phyloP scores from a whole-genome alignment of 148 eudicot genomes.

The Amaranthus hypochondriacus region DNA sequence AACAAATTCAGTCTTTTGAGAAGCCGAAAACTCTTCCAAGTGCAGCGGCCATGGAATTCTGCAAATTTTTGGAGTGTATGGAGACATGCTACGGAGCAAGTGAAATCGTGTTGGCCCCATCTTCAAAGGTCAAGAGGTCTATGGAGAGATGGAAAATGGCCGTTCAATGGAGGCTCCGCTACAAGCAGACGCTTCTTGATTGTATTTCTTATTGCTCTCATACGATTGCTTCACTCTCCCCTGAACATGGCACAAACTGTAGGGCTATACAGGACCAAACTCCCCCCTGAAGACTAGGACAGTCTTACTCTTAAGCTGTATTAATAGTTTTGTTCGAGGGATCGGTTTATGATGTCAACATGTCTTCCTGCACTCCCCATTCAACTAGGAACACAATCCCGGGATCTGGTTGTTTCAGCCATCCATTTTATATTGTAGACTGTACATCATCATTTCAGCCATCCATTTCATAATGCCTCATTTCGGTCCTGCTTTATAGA shows the following conservation, averaged over 20 bases:
- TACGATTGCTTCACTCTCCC: slow-evolving; percentile 23
- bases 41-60: slow-evolving; percentile 35
- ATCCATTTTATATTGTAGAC: too few species aligned
- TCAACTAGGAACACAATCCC: too few species aligned
- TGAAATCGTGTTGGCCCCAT: slow-evolving; percentile 1
- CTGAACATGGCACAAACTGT: not conserved
- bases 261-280: too few species aligned
- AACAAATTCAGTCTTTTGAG: slow-evolving; percentile 19
- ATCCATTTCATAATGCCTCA: too few species aligned
- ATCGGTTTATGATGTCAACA: too few species aligned
- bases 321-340: too few species aligned
- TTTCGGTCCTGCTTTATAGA: too few species aligned
- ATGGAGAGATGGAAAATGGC: slow-evolving; percentile 69
- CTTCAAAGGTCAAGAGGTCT: slow-evolving; percentile 30
- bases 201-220: slow-evolving; percentile 51
- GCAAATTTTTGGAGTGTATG: slow-evolving; percentile 36
- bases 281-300: too few species aligned
- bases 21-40: slow-evolving; percentile 24
- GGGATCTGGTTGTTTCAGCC: too few species aligned
- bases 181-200: slow-evolving; percentile 51
- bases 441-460: too few species aligned
- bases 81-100: slow-evolving; percentile 25
- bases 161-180: slow-evolving; percentile 69
- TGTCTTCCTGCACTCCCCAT: too few species aligned
- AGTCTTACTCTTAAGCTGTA: too few species aligned